These are phyloP conservation scores for Magnaporthiopsis rhizophila DNA, from an alignment of 2,329 filamentous ascomycete genomes.

Conservation along the genomic window DNA sequence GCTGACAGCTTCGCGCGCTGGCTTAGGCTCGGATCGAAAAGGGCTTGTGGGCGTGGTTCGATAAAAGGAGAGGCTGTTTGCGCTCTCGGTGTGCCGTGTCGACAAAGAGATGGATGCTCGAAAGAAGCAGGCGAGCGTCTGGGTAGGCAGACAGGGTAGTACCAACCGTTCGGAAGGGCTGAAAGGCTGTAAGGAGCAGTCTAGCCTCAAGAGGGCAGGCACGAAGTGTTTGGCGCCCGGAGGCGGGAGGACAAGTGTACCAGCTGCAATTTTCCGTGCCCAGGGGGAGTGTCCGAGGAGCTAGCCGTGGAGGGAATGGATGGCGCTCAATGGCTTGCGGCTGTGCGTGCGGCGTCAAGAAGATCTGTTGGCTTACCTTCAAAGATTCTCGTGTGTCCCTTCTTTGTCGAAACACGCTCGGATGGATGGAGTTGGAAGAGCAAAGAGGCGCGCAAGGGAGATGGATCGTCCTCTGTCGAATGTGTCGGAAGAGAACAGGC, in stretches of 20 bases:
- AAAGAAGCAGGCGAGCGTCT: neutral
- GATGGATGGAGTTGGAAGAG: neutral
- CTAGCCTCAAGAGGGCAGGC: neutral
- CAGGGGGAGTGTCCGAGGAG: neutral
- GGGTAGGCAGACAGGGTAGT: neutral
- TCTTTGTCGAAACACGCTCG: neutral
- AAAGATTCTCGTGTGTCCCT: neutral
- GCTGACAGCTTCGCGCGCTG: neutral
- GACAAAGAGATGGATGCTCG: neutral
- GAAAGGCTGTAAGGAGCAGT: neutral
- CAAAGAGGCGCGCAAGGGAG: neutral
- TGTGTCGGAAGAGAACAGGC: neutral
- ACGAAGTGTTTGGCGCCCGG: neutral
- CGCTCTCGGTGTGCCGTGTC: neutral
- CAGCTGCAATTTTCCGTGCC: constrained; percentile 1
- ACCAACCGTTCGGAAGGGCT: neutral
- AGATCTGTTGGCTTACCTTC: neutral
- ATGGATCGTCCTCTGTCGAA: neutral
- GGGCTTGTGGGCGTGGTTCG: neutral
- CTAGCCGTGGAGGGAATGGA: neutral
- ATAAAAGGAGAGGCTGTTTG: neutral
- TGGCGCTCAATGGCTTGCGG: constrained; percentile 4
- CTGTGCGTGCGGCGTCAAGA: neutral
- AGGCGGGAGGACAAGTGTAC: too few species aligned
- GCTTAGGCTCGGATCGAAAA: neutral